Base-by-base conservation (phyloP, 1,284 basidiomycete genomes). In the Tetrapyrgos nigripes region DNA sequence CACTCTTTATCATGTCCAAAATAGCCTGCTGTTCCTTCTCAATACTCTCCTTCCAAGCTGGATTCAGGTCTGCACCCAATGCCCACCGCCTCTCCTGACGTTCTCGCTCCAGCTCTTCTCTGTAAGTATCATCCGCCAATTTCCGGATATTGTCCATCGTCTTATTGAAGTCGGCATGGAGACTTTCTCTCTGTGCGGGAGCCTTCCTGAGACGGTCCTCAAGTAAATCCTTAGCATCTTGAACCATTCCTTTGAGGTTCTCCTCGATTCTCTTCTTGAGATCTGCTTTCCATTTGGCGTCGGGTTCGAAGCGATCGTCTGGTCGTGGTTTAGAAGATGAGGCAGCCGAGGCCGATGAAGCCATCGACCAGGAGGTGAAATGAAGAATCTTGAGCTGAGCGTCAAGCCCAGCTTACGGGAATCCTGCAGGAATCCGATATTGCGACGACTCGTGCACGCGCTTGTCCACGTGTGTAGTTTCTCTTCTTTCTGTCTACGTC, bases 21-120 rank as follows among this genome's bases (percentile, higher is more conserved):
- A 74, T 70, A 17, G 65, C 69, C 52, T 73, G 68, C 63, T 75
- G 74, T 58, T 72, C 68, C 59, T 62, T 58, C 35, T 64, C 60
- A 47, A 69, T 46, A 11, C 53, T 59, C 31, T 61, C 64, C 43
- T 55, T 56, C 57, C 61, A 65, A 6, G 61, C 58, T 19, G 55
- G 60, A 49, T 63, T 60, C 28, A 66, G 37, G 23, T 60, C 48
- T 23, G 54, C 57, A 45, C 66, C 66, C 60, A 59, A 62, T n/a
- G 62, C 63, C 64, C 64, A 68, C 45, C 63, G 66, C 28, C 70
- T 66, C 60, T 72, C 66, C 49, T 68, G 62, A 51, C 69, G 67
- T 60, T 74, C 72, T 33, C 65, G 59, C 33, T 65, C 63, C 43
- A 75, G 56, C 29, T 64, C 66, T 40, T 65, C 64, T 55, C 59